These are phyloP conservation scores for Madurella mycetomatis DNA, from an alignment of 2,329 filamentous ascomycete genomes.

Conservation along the genomic window DNA sequence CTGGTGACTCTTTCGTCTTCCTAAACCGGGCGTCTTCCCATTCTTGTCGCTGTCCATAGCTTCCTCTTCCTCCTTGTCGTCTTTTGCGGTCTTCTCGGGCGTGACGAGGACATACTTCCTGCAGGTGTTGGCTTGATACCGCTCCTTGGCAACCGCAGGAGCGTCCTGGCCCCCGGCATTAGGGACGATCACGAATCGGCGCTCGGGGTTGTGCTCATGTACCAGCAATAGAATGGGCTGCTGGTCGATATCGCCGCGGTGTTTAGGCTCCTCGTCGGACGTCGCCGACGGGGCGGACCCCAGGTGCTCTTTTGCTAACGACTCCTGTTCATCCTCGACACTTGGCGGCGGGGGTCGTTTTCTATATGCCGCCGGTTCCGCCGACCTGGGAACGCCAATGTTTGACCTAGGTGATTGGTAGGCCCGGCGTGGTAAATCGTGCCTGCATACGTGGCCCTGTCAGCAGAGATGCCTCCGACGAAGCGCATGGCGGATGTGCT, in stretches of 20 bases:
- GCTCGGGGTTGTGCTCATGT: constrained; percentile 55
- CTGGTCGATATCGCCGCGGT: constrained; percentile 64
- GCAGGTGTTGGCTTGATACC: constrained; percentile 41
- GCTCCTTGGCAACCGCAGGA: constrained; percentile 15
- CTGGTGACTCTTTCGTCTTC: constrained; percentile 34
- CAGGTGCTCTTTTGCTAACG: constrained; percentile 58
- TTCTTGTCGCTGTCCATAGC: constrained; percentile 18
- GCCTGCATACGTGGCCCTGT: constrained; percentile 6
- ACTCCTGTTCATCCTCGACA: constrained; percentile 64
- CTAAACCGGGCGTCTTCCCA: constrained; percentile 27
- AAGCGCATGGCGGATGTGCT: constrained; percentile 13
- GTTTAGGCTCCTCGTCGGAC: constrained; percentile 52
- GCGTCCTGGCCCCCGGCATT: constrained; percentile 26
- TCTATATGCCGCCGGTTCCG: constrained; percentile 3
- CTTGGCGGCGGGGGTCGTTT: constrained; percentile 54
- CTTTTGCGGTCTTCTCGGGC: constrained; percentile 24
- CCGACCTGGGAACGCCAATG: constrained; percentile 13
- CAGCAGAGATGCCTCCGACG: neutral
- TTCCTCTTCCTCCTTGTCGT: constrained; percentile 26
- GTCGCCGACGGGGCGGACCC: constrained; percentile 31
- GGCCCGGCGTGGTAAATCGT: constrained; percentile 13
- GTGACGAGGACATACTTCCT: constrained; percentile 36
- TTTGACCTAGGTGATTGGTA: constrained; percentile 14
- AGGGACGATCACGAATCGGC: constrained; percentile 59
- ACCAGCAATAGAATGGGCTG: constrained; percentile 63